These are phyloP conservation scores for Narthecium ossifragum DNA, from an alignment of 106 monocot species.

Conservation along the genomic window DNA sequence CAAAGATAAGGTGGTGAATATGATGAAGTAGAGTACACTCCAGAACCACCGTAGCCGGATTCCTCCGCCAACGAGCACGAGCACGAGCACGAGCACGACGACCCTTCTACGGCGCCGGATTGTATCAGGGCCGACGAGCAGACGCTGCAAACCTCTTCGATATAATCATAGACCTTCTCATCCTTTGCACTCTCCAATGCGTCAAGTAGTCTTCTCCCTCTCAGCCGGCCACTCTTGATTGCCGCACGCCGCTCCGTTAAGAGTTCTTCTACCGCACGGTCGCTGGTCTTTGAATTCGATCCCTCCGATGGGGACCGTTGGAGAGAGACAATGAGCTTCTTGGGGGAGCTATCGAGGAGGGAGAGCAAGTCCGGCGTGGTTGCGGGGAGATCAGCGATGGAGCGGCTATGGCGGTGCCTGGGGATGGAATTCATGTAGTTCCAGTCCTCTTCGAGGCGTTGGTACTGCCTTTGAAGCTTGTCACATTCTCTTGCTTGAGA, in stretches of 20 bases:
- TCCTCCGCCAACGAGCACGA: no score
- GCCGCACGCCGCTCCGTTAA: background rate
- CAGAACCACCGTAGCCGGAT: no score
- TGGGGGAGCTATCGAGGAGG: conserved; percentile 17
- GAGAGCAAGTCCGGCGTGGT: background rate
- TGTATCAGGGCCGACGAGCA: conserved; percentile 15
- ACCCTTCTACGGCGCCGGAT: background rate
- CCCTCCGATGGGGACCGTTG: background rate
- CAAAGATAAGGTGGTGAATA: background rate
- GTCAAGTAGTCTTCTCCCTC: conserved; percentile 19
- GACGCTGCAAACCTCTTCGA: conserved; percentile 7
- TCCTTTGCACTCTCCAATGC: conserved; percentile 12
- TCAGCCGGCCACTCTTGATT: background rate
- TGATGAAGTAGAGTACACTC: conserved; percentile 1
- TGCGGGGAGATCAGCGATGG: background rate
- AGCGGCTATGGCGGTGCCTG: background rate
- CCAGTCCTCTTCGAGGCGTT: conserved; percentile 24
- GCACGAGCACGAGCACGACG: conserved; percentile 6
- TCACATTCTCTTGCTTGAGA: background rate
- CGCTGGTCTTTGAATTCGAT: background rate
- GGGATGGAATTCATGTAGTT: conserved; percentile 18
- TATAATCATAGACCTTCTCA: background rate
- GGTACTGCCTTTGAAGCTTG: conserved; percentile 11
- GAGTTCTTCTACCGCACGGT: background rate
- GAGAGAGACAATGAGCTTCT: conserved; percentile 19